Percentiles rank a stretch among this genome's conserved stretches.
Conservation (phyloP, 2,329 filamentous ascomycete species). For the Byssochlamys sp. region DNA sequence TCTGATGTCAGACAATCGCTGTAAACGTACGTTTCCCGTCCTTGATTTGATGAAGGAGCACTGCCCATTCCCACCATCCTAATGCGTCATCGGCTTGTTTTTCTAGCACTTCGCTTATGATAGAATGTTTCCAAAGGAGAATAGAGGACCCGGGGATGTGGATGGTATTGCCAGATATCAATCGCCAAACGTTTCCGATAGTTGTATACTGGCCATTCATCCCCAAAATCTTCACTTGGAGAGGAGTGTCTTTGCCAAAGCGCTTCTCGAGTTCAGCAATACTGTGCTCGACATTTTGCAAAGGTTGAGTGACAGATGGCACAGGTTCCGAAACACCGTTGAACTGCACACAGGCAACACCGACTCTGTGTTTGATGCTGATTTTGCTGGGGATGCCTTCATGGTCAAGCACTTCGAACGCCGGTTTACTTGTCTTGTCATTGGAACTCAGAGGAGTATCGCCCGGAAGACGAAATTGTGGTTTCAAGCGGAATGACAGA, state of each 20-base stretch:
- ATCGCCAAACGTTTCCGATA: constrained; percentile 24
- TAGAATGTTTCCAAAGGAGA: constrained; percentile 29
- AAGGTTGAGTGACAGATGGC: constrained; percentile 10
- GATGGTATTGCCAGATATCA: constrained; percentile 25
- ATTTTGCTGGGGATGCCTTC: not conserved
- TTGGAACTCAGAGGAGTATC: constrained; percentile 9
- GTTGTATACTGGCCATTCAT: constrained; percentile 34
- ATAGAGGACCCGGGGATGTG: constrained; percentile 31
- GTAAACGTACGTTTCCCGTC: not conserved
- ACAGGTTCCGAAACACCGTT: constrained; percentile 10
- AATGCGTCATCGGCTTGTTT: not conserved
- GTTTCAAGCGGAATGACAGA: constrained; percentile 10
- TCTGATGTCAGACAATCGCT: constrained; percentile 13
- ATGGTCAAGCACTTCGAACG: constrained; percentile 7
- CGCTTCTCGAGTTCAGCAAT: not conserved
- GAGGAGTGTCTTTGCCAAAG: constrained; percentile 19
- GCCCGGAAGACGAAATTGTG: constrained; percentile 16
- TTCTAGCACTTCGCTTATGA: not conserved
- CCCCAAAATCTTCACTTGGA: constrained; percentile 26
- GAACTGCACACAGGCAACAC: constrained; percentile 22
- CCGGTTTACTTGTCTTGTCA: not conserved
- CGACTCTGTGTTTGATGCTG: constrained; percentile 8
- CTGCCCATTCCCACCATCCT: not conserved
- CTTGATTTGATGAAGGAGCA: not conserved
- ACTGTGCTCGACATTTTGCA: not conserved